Evolutionary conservation across 148 eudicot species (phyloP).

Genomic region (Bassia scoparia): DNA sequence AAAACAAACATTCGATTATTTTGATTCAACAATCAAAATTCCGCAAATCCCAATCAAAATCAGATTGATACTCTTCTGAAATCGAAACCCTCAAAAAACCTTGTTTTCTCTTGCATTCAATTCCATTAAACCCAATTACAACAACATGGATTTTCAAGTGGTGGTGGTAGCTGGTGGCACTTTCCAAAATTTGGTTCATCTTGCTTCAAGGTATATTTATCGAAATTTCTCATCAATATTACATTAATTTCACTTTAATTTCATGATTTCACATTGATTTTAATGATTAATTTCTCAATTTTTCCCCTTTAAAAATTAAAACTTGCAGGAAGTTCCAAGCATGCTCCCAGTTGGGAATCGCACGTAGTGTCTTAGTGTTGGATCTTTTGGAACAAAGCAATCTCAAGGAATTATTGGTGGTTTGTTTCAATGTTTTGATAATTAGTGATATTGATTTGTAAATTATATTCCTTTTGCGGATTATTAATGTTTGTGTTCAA

Average conservation of each 20-base stretch:
- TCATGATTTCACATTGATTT: not conserved
- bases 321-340: slow-evolving; percentile 80
- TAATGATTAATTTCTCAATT: not conserved
- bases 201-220: slow-evolving; percentile 64
- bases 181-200: slow-evolving; percentile 72
- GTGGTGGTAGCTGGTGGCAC: slow-evolving; percentile 96
- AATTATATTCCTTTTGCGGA: too few relatives aligned
- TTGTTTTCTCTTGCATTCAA: slow-evolving; percentile 5
- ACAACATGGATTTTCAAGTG: slow-evolving; percentile 88
- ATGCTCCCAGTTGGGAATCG: slow-evolving; percentile 90
- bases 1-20: not conserved
- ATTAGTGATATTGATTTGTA: not conserved
- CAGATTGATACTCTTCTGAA: not conserved
- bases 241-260: not conserved
- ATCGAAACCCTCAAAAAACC: slow-evolving; percentile 25
- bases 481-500: too few relatives aligned
- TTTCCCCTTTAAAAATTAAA: not conserved
- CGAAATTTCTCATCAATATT: not conserved
- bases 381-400: slow-evolving; percentile 84
- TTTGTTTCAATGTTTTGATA: slow-evolving; percentile 25
- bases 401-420: slow-evolving; percentile 90
- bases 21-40: not conserved
- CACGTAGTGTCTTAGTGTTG: slow-evolving; percentile 79
- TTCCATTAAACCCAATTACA: not conserved
- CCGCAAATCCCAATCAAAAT: not conserved